These are phyloP conservation scores for Boletellus dicymbophilus DNA, from an alignment of 1,284 basidiomycete genomes.

Conservation along the genomic window DNA sequence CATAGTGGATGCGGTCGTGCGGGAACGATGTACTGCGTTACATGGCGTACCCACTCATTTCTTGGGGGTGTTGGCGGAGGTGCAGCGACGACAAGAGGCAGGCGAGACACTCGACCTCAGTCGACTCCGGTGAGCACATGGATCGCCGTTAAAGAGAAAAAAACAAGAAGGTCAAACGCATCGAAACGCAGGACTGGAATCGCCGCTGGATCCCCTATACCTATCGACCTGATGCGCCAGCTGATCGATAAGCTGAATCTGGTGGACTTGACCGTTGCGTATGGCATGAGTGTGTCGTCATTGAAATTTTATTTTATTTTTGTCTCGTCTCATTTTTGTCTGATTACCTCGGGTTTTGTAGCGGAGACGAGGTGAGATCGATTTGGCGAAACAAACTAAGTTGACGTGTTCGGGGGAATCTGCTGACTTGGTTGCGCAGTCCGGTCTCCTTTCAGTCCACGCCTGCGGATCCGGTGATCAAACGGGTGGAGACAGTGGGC, in stretches of 20 bases:
- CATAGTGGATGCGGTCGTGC: conserved; percentile 65
- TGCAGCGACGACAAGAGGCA: conserved; percentile 51
- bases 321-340: neutral
- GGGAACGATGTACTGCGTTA: conserved; percentile 74
- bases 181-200: conserved; percentile 64
- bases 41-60: conserved; percentile 89
- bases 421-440: conserved; percentile 36
- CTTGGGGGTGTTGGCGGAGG: conserved; percentile 68
- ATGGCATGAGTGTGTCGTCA: conserved; percentile 74
- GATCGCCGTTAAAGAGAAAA: neutral
- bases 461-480: conserved; percentile 63
- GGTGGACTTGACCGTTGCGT: conserved; percentile 72
- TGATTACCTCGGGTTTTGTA: conserved; percentile 32
- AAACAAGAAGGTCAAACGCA: neutral
- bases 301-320: neutral
- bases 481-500: conserved; percentile 82
- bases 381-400: too few relatives aligned
- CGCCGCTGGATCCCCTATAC: conserved; percentile 77
- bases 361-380: conserved; percentile 56
- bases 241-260: conserved; percentile 69
- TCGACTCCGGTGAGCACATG: conserved; percentile 50
- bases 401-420: neutral
- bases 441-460: conserved; percentile 83
- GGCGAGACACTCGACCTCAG: conserved; percentile 51
- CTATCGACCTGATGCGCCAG: conserved; percentile 76